Evolutionary conservation across 2,329 filamentous ascomycete species (phyloP).

Genomic region (Trichoderma koningiopsis): DNA sequence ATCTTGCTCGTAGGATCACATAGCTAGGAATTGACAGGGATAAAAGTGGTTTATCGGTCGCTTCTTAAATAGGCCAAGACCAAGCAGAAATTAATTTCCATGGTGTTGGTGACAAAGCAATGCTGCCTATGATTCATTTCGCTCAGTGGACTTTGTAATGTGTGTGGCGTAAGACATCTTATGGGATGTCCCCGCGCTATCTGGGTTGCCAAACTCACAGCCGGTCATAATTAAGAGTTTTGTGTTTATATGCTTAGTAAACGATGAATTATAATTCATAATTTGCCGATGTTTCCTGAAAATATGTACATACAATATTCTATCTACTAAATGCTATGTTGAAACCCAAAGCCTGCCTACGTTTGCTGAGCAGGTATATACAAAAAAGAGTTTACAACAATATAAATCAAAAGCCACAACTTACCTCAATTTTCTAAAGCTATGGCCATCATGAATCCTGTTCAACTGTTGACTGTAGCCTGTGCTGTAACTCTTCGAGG

Average conservation of each 20-base stretch:
- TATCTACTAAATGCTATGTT: not conserved
- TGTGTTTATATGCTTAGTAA: not conserved
- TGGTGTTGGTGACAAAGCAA: not conserved
- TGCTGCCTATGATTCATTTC: not conserved
- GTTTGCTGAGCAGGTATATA: not conserved
- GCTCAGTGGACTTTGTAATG: too few species aligned
- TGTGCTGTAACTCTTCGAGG: slow-evolving; percentile 13
- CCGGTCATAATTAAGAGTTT: not conserved
- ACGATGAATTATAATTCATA: not conserved
- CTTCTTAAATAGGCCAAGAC: not conserved
- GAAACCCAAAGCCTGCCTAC: not conserved
- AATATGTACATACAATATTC: not conserved
- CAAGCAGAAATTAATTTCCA: not conserved
- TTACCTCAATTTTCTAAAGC: not conserved
- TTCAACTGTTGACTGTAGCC: slow-evolving; percentile 20
- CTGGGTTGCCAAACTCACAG: not conserved
- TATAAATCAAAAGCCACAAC: not conserved
- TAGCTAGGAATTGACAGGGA: not conserved
- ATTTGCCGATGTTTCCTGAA: not conserved
- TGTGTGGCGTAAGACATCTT: not conserved
- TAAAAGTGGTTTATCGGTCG: not conserved
- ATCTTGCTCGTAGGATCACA: not conserved
- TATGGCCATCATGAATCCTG: not conserved
- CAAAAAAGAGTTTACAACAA: not conserved
- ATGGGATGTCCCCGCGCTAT: not conserved